Evolutionary conservation across 345 rosid species (phyloP).

Genomic region (Pseudoturritis turrita): DNA sequence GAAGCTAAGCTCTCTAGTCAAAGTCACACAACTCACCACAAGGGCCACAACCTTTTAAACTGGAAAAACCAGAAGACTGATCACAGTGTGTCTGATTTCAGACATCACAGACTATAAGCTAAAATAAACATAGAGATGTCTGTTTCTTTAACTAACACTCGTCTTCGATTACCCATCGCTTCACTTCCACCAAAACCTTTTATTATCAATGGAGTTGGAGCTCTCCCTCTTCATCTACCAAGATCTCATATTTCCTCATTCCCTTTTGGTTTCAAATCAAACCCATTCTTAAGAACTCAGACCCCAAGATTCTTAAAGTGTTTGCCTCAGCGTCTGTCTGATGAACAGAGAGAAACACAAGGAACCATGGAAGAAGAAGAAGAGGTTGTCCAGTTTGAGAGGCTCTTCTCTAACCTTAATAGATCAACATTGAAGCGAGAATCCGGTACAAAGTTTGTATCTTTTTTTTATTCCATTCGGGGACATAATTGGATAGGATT

Average conservation of each 20-base stretch:
- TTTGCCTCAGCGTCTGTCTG: slow-evolving; percentile 40
- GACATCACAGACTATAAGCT: slow-evolving; percentile 9
- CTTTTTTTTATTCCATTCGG: neutral
- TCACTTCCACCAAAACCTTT: slow-evolving; percentile 2
- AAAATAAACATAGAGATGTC: slow-evolving; percentile 18
- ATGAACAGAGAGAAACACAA: slow-evolving; percentile 21
- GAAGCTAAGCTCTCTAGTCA: neutral
- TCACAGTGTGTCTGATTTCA: slow-evolving; percentile 8
- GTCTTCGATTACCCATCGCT: slow-evolving; percentile 8
- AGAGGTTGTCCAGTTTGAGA: slow-evolving; percentile 42
- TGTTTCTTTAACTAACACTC: slow-evolving; percentile 10
- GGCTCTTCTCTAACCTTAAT: slow-evolving; percentile 88
- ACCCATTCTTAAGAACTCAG: neutral
- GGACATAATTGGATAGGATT: neutral
- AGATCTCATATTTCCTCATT: neutral
- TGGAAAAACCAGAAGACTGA: slow-evolving; percentile 19
- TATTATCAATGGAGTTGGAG: neutral
- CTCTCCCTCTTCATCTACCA: neutral
- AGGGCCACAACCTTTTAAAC: slow-evolving; percentile 18
- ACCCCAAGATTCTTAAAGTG: slow-evolving; percentile 33
- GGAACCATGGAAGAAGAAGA: slow-evolving; percentile 16
- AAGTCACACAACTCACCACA: neutral
- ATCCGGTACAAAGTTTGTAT: slow-evolving; percentile 45
- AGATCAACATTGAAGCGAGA: slow-evolving; percentile 69
- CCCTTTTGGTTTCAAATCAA: slow-evolving; percentile 5